Conservation (phyloP, 208 protist genomes). For the Leishmania amazonensis region DNA sequence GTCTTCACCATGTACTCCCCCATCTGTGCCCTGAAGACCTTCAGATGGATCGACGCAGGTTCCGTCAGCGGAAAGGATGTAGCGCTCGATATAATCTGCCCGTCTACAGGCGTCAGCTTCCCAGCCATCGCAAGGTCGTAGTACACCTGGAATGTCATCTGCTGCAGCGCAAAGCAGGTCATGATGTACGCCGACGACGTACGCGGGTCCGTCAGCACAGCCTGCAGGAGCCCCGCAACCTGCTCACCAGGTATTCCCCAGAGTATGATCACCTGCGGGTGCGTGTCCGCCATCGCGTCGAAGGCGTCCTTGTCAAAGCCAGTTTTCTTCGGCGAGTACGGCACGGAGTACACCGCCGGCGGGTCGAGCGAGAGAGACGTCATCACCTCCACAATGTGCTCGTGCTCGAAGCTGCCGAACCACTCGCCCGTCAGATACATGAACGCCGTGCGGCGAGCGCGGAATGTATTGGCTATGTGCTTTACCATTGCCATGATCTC, state of each 20-base stretch:
- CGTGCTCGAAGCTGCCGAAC: slow-evolving; percentile 40
- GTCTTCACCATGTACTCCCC: slow-evolving; percentile 32
- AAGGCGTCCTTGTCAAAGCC: slow-evolving; percentile 31
- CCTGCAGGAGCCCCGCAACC: slow-evolving; percentile 32
- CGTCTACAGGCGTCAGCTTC: slow-evolving; percentile 13
- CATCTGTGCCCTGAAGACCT: slow-evolving; percentile 44
- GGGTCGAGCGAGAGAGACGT: neutral
- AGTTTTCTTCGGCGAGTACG: slow-evolving; percentile 11
- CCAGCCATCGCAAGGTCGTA: slow-evolving; percentile 6
- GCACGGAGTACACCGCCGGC: slow-evolving; percentile 25
- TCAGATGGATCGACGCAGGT: slow-evolving; percentile 27
- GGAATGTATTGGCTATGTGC: slow-evolving; percentile 32
- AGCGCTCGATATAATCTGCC: slow-evolving; percentile 41
- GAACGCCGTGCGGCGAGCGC: slow-evolving; percentile 39
- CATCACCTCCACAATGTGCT: slow-evolving; percentile 15
- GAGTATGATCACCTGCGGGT: slow-evolving; percentile 54
- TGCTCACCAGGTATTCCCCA: slow-evolving; percentile 31
- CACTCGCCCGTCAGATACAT: slow-evolving; percentile 52
- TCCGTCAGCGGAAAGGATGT: slow-evolving; percentile 38
- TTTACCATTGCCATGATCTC: slow-evolving; percentile 39
- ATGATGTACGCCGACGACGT: slow-evolving; percentile 41
- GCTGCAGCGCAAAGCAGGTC: slow-evolving; percentile 22
- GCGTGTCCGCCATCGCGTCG: slow-evolving; percentile 41
- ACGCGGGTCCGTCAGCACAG: slow-evolving; percentile 32
- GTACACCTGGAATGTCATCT: slow-evolving; percentile 29